Evolutionary conservation across 2,329 filamentous ascomycete species (phyloP).

Genomic region (Calonectria montana): DNA sequence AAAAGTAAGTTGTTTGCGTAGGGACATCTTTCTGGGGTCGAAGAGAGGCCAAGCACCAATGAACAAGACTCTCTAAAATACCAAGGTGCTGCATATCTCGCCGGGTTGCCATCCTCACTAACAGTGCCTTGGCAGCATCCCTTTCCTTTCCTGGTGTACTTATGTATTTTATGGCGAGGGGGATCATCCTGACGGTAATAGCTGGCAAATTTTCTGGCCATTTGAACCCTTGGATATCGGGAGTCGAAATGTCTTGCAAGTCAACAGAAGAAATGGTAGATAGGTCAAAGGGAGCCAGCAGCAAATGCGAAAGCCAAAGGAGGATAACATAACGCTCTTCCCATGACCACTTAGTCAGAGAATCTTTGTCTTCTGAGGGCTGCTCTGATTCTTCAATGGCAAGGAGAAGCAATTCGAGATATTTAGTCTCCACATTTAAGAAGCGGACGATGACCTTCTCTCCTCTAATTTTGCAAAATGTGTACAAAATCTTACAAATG

Average conservation of each 20-base stretch:
- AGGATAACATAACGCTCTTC: constrained; percentile 89
- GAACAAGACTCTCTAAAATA: constrained; percentile 74
- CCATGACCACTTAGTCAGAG: constrained; percentile 71
- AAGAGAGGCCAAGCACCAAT: constrained; percentile 77
- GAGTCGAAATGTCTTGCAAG: constrained; percentile 57
- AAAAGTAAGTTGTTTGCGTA: constrained; percentile 73
- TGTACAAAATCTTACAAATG: constrained; percentile 84
- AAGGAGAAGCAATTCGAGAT: constrained; percentile 82
- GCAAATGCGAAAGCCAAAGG: constrained; percentile 86
- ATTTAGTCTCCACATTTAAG: constrained; percentile 87
- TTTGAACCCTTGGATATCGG: constrained; percentile 59
- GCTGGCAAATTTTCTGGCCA: constrained; percentile 73
- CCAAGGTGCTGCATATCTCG: constrained; percentile 87
- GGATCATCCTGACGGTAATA: constrained; percentile 77
- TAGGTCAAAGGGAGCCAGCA: constrained; percentile 91
- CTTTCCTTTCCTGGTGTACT: constrained; percentile 85
- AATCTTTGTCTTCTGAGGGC: constrained; percentile 29
- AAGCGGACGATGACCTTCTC: constrained; percentile 94
- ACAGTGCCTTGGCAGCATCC: constrained; percentile 84
- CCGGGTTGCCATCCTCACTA: constrained; percentile 85
- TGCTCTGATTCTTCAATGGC: constrained; percentile 74
- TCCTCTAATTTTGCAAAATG: constrained; percentile 93
- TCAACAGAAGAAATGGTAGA: constrained; percentile 80
- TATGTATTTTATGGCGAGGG: constrained; percentile 78
- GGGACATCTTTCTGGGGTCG: constrained; percentile 52